Evolutionary conservation across 2,329 filamentous ascomycete genomes (phyloP), one percentile per base, ranked within the genome.

Genomic region (Cytospora chrysosperma): DNA sequence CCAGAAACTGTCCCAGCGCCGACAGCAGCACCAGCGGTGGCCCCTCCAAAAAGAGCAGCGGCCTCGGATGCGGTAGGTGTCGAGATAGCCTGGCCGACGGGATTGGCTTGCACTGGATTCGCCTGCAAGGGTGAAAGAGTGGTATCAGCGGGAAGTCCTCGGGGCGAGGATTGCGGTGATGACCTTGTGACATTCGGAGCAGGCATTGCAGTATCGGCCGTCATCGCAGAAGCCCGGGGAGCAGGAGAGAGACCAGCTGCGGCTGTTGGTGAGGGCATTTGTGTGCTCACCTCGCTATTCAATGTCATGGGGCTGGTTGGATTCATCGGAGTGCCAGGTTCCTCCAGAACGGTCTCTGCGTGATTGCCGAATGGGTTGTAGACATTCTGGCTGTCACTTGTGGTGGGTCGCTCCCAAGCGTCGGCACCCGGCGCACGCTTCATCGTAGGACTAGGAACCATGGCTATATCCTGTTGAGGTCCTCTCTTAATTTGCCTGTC

Each of bases 331-430:
- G 56, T 63, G n/a, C 43, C 53, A 26, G 64, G 61, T 2, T 65
- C 64, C 51, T 64, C 64, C n/a, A 30, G 28, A 15, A 66, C 52
- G 3, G 59, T 50, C 74, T 87, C 85, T 47, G 83, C 82, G 67
- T 85, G 82, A 70, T 82, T 82, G 56, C 85, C 87, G 74, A 95
- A 95, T 24, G 91, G 92, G 73, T 95, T 92, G 65, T 80, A 79
- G 2, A 82, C 78, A 71, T 88, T 81, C 58, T 79, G 77, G 74
- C 79, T 81, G 67, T 72, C 74, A 69, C 70, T 71, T 50, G 76
- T 79, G 68, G 65, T 70, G 37, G 71, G 80, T 37, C 82, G 79
- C 63, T 85, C 82, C 78, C 81, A 82, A 21, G 78, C 67, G 68
- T 73, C 76, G 61, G 72, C 72, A 63, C 75, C 73, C 32, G 72